phyloP scores from a whole-genome alignment of 2,329 filamentous ascomycete genomes.

The Curvularia eragrostidis region DNA sequence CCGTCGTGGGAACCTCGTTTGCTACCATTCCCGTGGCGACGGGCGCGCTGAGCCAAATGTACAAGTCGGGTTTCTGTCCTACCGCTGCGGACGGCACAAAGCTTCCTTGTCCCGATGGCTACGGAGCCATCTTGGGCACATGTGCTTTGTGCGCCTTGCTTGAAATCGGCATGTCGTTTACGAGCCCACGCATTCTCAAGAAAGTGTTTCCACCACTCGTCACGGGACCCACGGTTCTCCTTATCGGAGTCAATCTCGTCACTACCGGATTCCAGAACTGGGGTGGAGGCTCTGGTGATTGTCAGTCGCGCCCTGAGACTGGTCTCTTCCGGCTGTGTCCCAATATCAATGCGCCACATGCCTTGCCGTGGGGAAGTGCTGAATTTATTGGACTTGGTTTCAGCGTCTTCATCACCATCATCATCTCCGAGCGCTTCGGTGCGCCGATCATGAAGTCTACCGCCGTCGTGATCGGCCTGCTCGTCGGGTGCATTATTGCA shows the following conservation, averaged over 20 bases:
- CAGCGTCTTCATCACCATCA: slow-evolving; percentile 79
- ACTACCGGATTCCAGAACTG: slow-evolving; percentile 75
- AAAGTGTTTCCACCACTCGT: slow-evolving; percentile 80
- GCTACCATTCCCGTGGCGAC: slow-evolving; percentile 75
- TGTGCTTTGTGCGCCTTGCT: slow-evolving; percentile 58
- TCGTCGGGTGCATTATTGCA: slow-evolving; percentile 79
- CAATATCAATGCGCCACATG: slow-evolving; percentile 69
- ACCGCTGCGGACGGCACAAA: slow-evolving; percentile 66
- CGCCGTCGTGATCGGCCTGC: slow-evolving; percentile 75
- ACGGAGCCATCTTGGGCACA: slow-evolving; percentile 77
- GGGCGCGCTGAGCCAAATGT: slow-evolving; percentile 79
- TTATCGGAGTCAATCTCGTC: slow-evolving; percentile 78
- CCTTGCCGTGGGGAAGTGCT: slow-evolving; percentile 77
- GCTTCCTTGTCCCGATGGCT: slow-evolving; percentile 77
- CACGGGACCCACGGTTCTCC: slow-evolving; percentile 70
- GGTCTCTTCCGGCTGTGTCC: slow-evolving; percentile 68
- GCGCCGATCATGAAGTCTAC: slow-evolving; percentile 85
- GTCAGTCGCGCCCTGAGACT: slow-evolving; percentile 51
- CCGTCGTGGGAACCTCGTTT: slow-evolving; percentile 80
- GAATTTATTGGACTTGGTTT: slow-evolving; percentile 83
- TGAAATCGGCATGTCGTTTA: slow-evolving; percentile 77
- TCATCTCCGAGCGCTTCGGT: slow-evolving; percentile 81
- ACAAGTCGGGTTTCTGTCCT: slow-evolving; percentile 72
- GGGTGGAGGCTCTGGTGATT: slow-evolving; percentile 75
- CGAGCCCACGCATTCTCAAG: slow-evolving; percentile 71